Percentiles rank a stretch among this genome's conserved stretches.
These are phyloP conservation scores for Mortierella sp. DNA, from an alignment of 371 early-diverging fungal genomes.

Conservation along the genomic window DNA sequence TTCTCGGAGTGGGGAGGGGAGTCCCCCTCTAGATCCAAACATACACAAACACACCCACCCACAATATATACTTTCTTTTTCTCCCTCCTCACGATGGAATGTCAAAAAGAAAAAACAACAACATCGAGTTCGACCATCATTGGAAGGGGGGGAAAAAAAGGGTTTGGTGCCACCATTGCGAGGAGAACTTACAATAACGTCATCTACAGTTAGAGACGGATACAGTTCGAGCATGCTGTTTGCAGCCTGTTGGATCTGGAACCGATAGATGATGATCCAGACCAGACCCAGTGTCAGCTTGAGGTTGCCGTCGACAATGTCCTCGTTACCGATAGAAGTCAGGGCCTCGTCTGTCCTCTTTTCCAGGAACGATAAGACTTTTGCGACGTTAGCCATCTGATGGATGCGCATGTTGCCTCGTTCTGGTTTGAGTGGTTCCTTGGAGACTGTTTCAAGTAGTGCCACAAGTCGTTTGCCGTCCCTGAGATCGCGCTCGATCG, in stretches of 20 bases:
- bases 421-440: slow-evolving; percentile 67
- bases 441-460: slow-evolving; percentile 67
- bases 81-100: no score
- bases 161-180: not conserved
- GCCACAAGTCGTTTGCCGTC: slow-evolving; percentile 73
- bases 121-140: not conserved
- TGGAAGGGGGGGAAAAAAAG: not conserved
- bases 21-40: no score
- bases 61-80: not conserved
- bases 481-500: slow-evolving; percentile 68
- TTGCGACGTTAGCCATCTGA: slow-evolving; percentile 83
- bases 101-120: no score
- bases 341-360: slow-evolving; percentile 69
- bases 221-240: slow-evolving; percentile 44
- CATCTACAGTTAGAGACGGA: slow-evolving; percentile 33
- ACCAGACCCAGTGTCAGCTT: slow-evolving; percentile 89
- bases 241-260: slow-evolving; percentile 69
- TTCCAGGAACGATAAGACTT: slow-evolving; percentile 75
- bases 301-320: slow-evolving; percentile 86
- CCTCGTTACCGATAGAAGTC: slow-evolving; percentile 82
- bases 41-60: no score
- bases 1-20: no score
- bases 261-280: slow-evolving; percentile 82
- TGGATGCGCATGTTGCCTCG: slow-evolving; percentile 78
- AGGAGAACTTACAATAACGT: slow-evolving; percentile 32